These are phyloP conservation scores for Epichloe uncinata DNA, from an alignment of 2,329 filamentous ascomycete genomes.

Conservation along the genomic window DNA sequence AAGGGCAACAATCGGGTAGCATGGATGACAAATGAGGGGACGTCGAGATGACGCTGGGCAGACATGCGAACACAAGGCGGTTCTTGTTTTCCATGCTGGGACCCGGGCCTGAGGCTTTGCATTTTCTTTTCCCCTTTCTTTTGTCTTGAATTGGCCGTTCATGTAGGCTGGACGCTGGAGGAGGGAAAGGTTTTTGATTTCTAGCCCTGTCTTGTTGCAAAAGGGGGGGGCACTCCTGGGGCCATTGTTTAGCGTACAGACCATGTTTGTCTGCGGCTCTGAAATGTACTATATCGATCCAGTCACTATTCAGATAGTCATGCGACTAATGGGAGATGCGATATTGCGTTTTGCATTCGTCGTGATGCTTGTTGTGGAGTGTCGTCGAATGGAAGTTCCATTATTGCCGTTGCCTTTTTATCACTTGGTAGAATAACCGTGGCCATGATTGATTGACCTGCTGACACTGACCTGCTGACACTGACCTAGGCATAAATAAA, in stretches of 20 bases:
- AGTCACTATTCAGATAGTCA: slow-evolving; percentile 1
- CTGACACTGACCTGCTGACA: too few species aligned
- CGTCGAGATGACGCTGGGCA: not conserved
- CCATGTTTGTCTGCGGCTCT: not conserved
- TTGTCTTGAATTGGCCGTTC: not conserved
- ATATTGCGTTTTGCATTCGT: not conserved
- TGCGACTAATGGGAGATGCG: not conserved
- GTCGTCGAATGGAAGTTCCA: too few species aligned
- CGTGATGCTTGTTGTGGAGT: too few species aligned
- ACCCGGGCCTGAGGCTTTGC: not conserved
- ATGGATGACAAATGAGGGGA: not conserved
- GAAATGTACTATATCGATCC: not conserved
- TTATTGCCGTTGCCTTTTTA: too few species aligned
- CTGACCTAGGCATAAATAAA: too few species aligned
- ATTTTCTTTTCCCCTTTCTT: not conserved
- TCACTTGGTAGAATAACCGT: too few species aligned
- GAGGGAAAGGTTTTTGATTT: not conserved
- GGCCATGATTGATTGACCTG: too few species aligned
- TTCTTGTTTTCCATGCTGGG: not conserved
- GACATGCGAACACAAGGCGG: not conserved
- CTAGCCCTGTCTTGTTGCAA: not conserved
- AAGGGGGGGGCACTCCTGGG: not conserved
- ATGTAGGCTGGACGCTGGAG: not conserved
- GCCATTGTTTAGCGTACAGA: slow-evolving; percentile 1
- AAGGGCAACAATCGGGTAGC: not conserved